phyloP scores from a whole-genome alignment of 805 yeast species.

The Candida saitoana region DNA sequence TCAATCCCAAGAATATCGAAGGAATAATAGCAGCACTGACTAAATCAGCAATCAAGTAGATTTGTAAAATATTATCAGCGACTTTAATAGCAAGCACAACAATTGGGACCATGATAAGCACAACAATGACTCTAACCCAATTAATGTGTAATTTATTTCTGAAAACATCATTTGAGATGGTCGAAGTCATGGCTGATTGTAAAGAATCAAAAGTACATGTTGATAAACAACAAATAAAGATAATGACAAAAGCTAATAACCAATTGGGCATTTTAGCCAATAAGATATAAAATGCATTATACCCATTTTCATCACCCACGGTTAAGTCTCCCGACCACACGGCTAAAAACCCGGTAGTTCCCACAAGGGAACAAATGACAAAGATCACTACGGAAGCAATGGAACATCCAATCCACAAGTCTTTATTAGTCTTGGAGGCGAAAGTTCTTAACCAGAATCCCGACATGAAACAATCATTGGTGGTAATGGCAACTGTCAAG shows the following conservation, averaged over 20 bases:
- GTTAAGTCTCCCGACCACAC: constrained; percentile 80
- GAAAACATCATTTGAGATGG: constrained; percentile 85
- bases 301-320: constrained; percentile 52
- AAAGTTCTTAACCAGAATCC: constrained; percentile 95
- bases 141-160: constrained; percentile 69
- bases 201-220: constrained; percentile 87
- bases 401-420: constrained; percentile 68
- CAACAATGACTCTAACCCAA: constrained; percentile 67
- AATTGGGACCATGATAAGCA: constrained; percentile 78
- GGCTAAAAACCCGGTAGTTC: constrained; percentile 80
- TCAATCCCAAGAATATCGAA: constrained; percentile 73
- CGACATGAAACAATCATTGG: constrained; percentile 85
- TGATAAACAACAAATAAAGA: constrained; percentile 68
- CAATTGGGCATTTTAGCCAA: constrained; percentile 74
- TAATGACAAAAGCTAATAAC: constrained; percentile 79
- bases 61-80: constrained; percentile 79
- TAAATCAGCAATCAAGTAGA: constrained; percentile 86
- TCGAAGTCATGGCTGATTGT: constrained; percentile 84
- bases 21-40: constrained; percentile 87
- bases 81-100: constrained; percentile 78
- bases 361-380: constrained; percentile 64
- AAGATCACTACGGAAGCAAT: constrained; percentile 69
- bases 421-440: constrained; percentile 76
- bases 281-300: constrained; percentile 68
- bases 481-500: constrained; percentile 77